Evolutionary conservation across 495 filamentous ascomycete species (phyloP), one percentile per base, ranked within the genome.

Genomic region (Penicillium psychrofluorescens): DNA sequence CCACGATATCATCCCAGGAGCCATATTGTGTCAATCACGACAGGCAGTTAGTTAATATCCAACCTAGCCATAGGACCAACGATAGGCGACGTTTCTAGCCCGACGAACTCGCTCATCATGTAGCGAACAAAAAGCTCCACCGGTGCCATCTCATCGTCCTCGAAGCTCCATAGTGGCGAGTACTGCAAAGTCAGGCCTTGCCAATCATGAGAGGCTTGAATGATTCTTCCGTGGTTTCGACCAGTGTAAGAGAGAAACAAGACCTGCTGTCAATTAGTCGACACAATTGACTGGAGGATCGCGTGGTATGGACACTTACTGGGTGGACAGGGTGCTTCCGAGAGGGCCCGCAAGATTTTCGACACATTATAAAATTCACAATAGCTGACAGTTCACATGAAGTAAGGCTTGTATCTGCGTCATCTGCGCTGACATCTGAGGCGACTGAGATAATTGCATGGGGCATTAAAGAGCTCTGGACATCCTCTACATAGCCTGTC

Each of bases 211-310:
- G 30, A n/a, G 12, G 32, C 33, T 41, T 48, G 35, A 11, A 35
- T 36, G 22, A 48, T 48, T 42, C 45, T 48, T 22, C 45, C 45
- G 42, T 43, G 45, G 12, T 48, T 31, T 22, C 11, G 29, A 37
- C 42, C 35, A 11, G 31, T 37, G 35, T 29, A 44, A 37, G 33
- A 28, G 33, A 44, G 11, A 30, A 44, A 1, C 15, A 37, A 37
- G 30, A 38, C 14, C 13, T 8, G 10, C 14, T 37, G 8, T 15
- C 12, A 28, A 16, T 16, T 16, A 16, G 15, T 16, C 1, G 15
- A 35, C 37, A 44, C n/a, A 12, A 29, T 36, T 29, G 13, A 16
- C 15, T 16, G 4, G 15, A 16, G 15, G 28, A 44, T 30, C n/a
- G n/a, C n/a, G n/a, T n/a, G n/a, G n/a, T n/a, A n/a, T n/a, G 16